These are phyloP conservation scores for Suhomyces ambrosiae DNA, from an alignment of 1,139 yeast genomes.

Conservation along the genomic window DNA sequence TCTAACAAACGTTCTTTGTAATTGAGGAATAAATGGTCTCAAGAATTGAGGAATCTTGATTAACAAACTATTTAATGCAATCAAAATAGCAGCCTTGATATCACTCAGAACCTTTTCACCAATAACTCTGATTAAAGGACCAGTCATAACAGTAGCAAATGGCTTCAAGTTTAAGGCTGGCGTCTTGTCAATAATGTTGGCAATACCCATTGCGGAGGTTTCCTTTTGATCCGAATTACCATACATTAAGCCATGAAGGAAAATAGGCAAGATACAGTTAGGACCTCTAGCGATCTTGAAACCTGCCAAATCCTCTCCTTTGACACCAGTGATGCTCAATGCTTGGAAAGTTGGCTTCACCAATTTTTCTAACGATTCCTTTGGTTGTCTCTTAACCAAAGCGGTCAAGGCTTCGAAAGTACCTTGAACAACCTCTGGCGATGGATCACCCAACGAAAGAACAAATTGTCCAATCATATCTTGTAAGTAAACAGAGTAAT, in stretches of 20 bases:
- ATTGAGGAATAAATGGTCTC: conserved; percentile 95
- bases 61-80: conserved; percentile 78
- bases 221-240: conserved; percentile 87
- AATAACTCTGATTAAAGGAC: conserved; percentile 96
- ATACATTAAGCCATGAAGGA: conserved; percentile 93
- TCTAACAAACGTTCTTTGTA: conserved; percentile 95
- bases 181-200: conserved; percentile 83
- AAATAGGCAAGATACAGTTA: conserved; percentile 82
- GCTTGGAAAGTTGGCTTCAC: conserved; percentile 81
- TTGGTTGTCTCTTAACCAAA: conserved; percentile 69
- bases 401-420: conserved; percentile 71
- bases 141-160: conserved; percentile 90
- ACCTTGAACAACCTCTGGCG: conserved; percentile 62
- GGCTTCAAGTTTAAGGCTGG: conserved; percentile 81
- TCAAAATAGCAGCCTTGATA: conserved; percentile 87
- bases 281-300: conserved; percentile 86
- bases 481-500: conserved; percentile 70
- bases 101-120: conserved; percentile 93
- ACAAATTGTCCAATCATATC: conserved; percentile 79
- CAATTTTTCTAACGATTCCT: conserved; percentile 73
- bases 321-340: conserved; percentile 63
- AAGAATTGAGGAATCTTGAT: conserved; percentile 85
- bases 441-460: conserved; percentile 70
- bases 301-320: conserved; percentile 71
- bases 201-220: conserved; percentile 83